Evolutionary conservation across 352 stramenopile genomes (phyloP).

Genomic region (Halophytophthora batemanensis): DNA sequence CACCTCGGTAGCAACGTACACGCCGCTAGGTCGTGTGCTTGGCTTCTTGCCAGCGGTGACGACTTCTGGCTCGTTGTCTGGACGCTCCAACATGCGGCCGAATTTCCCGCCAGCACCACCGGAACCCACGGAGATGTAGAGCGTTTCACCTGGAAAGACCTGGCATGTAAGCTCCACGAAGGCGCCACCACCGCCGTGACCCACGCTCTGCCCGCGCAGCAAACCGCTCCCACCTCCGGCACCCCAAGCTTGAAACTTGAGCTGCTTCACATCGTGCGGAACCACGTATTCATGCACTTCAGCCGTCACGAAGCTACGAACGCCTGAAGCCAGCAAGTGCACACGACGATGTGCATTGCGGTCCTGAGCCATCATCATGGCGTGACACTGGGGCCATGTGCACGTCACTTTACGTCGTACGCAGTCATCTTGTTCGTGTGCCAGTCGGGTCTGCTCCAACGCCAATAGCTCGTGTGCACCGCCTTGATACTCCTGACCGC

Average conservation of each 20-base stretch:
- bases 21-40: constrained; percentile 16
- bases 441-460: constrained; percentile 61
- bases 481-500: constrained; percentile 50
- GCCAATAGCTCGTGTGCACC: constrained; percentile 54
- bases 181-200: constrained; percentile 59
- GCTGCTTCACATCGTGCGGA: constrained; percentile 48
- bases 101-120: constrained; percentile 43
- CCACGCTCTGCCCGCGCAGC: constrained; percentile 42
- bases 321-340: constrained; percentile 58
- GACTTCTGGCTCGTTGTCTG: constrained; percentile 20
- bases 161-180: constrained; percentile 59
- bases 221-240: constrained; percentile 64
- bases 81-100: constrained; percentile 36
- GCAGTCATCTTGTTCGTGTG: constrained; percentile 74
- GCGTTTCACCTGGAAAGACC: constrained; percentile 66
- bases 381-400: constrained; percentile 67
- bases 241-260: constrained; percentile 77
- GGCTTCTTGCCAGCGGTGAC: constrained; percentile 6
- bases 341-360: constrained; percentile 55
- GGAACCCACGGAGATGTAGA: constrained; percentile 56
- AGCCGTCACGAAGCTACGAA: constrained; percentile 56
- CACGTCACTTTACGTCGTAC: constrained; percentile 61
- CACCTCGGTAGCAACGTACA: constrained; percentile 41
- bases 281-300: constrained; percentile 69
- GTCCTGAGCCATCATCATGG: constrained; percentile 47